These are phyloP conservation scores for Trichoderma sp. DNA, from an alignment of 2,329 filamentous ascomycete species.

Conservation along the genomic window DNA sequence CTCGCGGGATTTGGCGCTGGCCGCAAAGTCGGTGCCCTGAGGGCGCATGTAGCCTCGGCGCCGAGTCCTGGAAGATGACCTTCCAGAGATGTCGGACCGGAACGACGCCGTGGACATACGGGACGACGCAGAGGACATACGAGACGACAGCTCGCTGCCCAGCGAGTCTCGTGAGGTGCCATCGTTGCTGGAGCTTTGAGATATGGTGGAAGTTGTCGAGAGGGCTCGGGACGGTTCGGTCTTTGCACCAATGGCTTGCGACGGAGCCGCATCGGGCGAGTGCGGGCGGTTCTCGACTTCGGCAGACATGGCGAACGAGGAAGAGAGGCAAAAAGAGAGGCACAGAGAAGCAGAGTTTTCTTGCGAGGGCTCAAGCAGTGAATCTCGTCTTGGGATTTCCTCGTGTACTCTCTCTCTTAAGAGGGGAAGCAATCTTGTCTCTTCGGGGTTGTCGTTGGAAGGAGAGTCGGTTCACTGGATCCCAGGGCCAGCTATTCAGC, in stretches of 20 bases:
- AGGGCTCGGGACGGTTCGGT: conserved; percentile 63
- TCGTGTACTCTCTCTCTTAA: background rate
- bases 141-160: conserved; percentile 54
- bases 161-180: conserved; percentile 55
- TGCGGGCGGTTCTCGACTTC: conserved; percentile 36
- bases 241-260: conserved; percentile 61
- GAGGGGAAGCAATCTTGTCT: conserved; percentile 8
- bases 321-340: background rate
- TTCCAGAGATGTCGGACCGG: conserved; percentile 47
- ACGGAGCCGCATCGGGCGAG: conserved; percentile 63
- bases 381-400: background rate
- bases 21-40: conserved; percentile 84
- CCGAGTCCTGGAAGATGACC: conserved; percentile 47
- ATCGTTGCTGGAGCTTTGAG: conserved; percentile 55
- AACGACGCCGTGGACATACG: conserved; percentile 66
- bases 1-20: conserved; percentile 85
- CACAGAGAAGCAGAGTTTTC: background rate
- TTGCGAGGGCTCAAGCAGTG: background rate
- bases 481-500: conserved; percentile 1
- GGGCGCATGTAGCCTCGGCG: conserved; percentile 86
- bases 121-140: conserved; percentile 60
- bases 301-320: conserved; percentile 35
- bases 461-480: background rate
- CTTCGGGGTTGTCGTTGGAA: background rate
- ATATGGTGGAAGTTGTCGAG: conserved; percentile 63